Conservation (phyloP, 108 stramenopile genomes). For the Nitzschia sp. region DNA sequence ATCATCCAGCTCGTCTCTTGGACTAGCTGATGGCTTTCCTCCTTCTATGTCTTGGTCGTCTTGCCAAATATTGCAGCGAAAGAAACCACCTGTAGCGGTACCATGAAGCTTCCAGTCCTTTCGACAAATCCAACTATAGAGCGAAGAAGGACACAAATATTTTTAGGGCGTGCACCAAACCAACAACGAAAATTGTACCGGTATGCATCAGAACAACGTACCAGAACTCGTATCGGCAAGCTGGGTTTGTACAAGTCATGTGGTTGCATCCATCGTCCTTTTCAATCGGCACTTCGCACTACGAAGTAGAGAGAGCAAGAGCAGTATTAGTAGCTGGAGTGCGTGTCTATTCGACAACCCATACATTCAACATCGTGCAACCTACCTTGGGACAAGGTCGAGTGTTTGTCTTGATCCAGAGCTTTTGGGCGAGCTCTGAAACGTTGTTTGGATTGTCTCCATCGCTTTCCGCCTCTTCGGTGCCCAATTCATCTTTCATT, state of each 20-base stretch:
- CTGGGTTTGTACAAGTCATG: conserved; percentile 52
- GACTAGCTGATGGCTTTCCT: neutral
- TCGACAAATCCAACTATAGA: conserved; percentile 62
- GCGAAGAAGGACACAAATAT: neutral
- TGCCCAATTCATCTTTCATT: conserved; percentile 44
- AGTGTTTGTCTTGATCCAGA: conserved; percentile 78
- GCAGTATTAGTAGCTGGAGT: neutral
- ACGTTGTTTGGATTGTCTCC: conserved; percentile 10
- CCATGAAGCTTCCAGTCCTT: conserved; percentile 62
- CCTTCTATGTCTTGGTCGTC: conserved; percentile 34
- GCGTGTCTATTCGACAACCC: too few relatives aligned
- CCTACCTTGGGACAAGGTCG: conserved; percentile 54
- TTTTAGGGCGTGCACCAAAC: neutral
- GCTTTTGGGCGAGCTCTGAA: conserved; percentile 50
- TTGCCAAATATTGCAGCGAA: conserved; percentile 60
- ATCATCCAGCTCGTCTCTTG: conserved; percentile 6
- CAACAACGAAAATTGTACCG: neutral
- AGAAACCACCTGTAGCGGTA: conserved; percentile 58
- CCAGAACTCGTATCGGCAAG: conserved; percentile 66
- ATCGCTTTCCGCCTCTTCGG: conserved; percentile 29
- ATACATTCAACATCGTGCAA: too few relatives aligned
- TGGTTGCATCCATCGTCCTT: conserved; percentile 83
- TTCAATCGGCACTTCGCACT: conserved; percentile 65
- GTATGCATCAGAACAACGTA: neutral
- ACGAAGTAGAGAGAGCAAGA: neutral